These are phyloP conservation scores for Yamadazyma friedrichii DNA, from an alignment of 1,139 yeast species.

Conservation along the genomic window DNA sequence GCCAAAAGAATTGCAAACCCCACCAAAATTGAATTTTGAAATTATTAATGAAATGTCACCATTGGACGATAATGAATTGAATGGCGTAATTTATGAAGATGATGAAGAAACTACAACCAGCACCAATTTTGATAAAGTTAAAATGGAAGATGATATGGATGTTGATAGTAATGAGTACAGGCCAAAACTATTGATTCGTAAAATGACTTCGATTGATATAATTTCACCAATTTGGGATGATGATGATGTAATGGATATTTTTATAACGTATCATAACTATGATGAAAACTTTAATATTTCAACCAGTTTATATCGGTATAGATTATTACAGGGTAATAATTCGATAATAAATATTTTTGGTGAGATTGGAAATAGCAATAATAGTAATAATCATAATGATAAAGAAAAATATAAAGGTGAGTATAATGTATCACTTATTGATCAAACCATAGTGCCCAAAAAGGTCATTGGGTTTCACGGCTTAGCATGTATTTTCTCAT, in stretches of 20 bases:
- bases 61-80: conserved; percentile 16
- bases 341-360: conserved; percentile 29
- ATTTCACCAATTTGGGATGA: conserved; percentile 43
- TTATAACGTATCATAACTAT: conserved; percentile 31
- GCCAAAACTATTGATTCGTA: conserved; percentile 19
- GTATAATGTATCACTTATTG: conserved; percentile 21
- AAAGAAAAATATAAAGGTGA: conserved; percentile 2
- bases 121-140: neutral
- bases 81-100: conserved; percentile 18
- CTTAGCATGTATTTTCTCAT: neutral
- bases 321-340: conserved; percentile 26
- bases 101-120: conserved; percentile 15
- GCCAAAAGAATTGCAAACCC: conserved; percentile 36
- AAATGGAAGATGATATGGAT: neutral
- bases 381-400: too few relatives aligned
- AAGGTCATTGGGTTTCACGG: neutral
- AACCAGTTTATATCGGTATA: conserved; percentile 39
- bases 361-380: conserved; percentile 25
- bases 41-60: conserved; percentile 32
- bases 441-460: conserved; percentile 17
- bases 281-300: conserved; percentile 16
- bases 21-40: conserved; percentile 24
- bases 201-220: conserved; percentile 32
- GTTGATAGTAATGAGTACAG: conserved; percentile 9
- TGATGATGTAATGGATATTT: conserved; percentile 35